Base-by-base conservation (phyloP, 225 moss, liverwort and hornwort genomes). In the Marchantia paleacea region DNA sequence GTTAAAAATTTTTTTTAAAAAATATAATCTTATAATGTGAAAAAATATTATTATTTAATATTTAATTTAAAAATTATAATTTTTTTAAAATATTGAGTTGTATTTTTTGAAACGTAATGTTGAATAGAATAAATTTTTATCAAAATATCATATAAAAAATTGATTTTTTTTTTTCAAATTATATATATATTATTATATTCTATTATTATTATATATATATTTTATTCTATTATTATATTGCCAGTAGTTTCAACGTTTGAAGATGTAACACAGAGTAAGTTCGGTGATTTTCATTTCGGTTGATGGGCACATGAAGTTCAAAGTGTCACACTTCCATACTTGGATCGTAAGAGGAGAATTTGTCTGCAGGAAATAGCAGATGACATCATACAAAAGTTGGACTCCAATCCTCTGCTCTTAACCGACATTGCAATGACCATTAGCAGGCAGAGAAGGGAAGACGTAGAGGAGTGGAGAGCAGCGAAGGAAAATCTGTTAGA, bases 341-440 rank as follows among this genome's bases (percentile, higher is more conserved):
- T 60, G 75, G 54, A 26, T 76, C 9, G 64, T 78, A 78, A 78
- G 66, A 47, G 25, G 66, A 65, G 28, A 64, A 25, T 51, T 70
- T 79, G 69, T 53, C 24, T 79, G 79, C 79, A 79, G 79, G 79
- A 70, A 55, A 55, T 79, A 69, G 70, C 69, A 70, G 69, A 79
- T 69, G 79, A 79, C 69, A 69, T 79, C 69, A 70, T 79, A 55
- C 52, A 57, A 24, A 79, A 70, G 69, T 79, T 79, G 79, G 79
- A 79, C 68, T 55, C 4, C 79, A 79, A 69, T 55, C 79, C 79
- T 69, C 69, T 79, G 79, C 69, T 79, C 69, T 70, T 79, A 70
- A 70, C 79, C 69, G 69, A 79, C 79, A 55, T 79, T 79, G 69
- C 79, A 70, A 79, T 79, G 69, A 70, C 55, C 69, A 69, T 79